Conservation (phyloP, 2,329 filamentous ascomycete genomes). For the Eutypa lata region DNA sequence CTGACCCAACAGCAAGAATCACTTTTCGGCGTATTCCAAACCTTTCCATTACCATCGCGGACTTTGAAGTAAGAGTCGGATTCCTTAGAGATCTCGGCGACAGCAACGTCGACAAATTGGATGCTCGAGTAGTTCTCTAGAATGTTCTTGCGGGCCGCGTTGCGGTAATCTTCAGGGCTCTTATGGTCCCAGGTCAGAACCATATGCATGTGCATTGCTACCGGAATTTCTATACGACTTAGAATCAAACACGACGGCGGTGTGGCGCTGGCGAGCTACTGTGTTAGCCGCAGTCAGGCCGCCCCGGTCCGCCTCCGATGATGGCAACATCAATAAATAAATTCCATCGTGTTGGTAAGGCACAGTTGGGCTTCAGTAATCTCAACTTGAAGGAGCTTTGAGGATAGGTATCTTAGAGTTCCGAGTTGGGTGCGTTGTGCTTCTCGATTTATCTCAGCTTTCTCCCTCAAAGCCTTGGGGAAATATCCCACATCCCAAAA, state of each 20-base stretch:
- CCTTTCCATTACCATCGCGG: conserved; percentile 36
- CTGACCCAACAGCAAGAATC: conserved; percentile 50
- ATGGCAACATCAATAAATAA: conserved; percentile 5
- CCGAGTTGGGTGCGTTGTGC: background rate
- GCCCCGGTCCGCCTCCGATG: conserved; percentile 4
- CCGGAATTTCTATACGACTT: conserved; percentile 6
- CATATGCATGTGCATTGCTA: conserved; percentile 4
- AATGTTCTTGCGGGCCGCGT: background rate
- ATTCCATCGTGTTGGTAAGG: background rate
- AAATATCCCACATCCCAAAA: background rate
- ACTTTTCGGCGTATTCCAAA: conserved; percentile 49
- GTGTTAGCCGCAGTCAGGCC: conserved; percentile 2
- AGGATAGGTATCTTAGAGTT: background rate
- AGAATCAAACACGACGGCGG: conserved; percentile 7
- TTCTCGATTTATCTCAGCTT: background rate
- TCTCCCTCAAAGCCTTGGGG: background rate
- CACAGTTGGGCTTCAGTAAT: background rate
- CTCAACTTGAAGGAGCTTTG: background rate
- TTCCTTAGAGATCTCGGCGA: conserved; percentile 4
- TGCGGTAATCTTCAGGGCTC: conserved; percentile 4
- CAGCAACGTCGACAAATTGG: conserved; percentile 1
- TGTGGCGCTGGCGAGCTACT: conserved; percentile 3
- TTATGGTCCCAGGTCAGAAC: conserved; percentile 11
- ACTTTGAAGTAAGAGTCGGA: conserved; percentile 12
- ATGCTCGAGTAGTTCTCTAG: conserved; percentile 6